phyloP scores from a whole-genome alignment of 176 grass and related monocot genomes.

The Secale cereale region DNA sequence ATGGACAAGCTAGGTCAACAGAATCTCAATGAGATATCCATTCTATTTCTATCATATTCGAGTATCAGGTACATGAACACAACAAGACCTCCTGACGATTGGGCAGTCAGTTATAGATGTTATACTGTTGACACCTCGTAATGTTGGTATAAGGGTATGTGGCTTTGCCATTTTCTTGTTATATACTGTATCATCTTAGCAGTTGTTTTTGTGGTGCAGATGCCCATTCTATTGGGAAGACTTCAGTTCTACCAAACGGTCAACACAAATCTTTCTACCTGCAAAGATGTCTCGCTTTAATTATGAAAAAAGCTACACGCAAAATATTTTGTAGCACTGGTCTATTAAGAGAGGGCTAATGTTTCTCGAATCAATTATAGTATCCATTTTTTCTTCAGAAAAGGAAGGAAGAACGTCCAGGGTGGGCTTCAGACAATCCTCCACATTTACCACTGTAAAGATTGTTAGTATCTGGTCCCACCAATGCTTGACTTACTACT shows the following conservation, averaged over 20 bases:
- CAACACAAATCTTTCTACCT: background rate
- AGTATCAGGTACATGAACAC: background rate
- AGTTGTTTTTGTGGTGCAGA: background rate
- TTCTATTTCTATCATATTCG: background rate
- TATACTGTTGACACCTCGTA: background rate
- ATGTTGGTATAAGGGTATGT: background rate
- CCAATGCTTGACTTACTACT: background rate
- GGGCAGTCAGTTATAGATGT: background rate
- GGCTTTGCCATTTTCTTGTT: background rate
- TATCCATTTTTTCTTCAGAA: background rate
- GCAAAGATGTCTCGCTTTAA: background rate
- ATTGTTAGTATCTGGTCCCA: background rate
- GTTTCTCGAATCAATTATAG: background rate
- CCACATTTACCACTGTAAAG: background rate
- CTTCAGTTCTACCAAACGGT: background rate
- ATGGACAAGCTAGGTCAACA: background rate
- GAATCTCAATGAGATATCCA: constrained; percentile 1
- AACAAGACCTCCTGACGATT: background rate
- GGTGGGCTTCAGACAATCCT: background rate
- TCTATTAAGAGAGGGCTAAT: background rate
- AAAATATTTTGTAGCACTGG: background rate
- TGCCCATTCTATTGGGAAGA: background rate
- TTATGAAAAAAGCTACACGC: background rate
- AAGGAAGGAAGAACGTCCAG: background rate
- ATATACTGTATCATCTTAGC: background rate